Percentiles rank a stretch among this genome's conserved stretches.
phyloP scores from a whole-genome alignment of 2,329 filamentous ascomycete genomes.

The Epichloe scottii region DNA sequence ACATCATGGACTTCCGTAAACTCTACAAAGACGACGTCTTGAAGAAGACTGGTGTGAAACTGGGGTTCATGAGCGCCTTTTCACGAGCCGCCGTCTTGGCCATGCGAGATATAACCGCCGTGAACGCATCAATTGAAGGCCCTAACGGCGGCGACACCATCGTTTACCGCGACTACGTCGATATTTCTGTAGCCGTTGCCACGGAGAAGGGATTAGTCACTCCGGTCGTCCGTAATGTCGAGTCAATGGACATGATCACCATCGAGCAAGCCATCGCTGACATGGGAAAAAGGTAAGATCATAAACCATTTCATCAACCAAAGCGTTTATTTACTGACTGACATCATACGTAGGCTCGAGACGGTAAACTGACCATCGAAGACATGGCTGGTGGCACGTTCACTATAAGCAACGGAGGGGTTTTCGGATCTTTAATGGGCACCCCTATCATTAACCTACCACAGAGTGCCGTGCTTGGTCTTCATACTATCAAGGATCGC shows the following conservation, averaged over 20 bases:
- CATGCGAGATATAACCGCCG: constrained; percentile 86
- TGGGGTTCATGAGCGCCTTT: constrained; percentile 99
- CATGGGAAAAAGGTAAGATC: constrained; percentile 71
- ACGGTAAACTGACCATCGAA: constrained; percentile 94
- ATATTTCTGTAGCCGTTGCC: constrained; percentile 92
- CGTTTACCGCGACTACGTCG: constrained; percentile 95
- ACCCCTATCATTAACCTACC: constrained; percentile 98
- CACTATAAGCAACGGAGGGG: constrained; percentile 93
- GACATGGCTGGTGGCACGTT: constrained; percentile 98
- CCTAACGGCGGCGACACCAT: constrained; percentile 93
- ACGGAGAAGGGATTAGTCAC: constrained; percentile 97
- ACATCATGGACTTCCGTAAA: constrained; percentile 92
- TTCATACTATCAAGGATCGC: constrained; percentile 94
- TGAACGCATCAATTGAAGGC: constrained; percentile 95
- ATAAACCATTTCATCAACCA: neutral
- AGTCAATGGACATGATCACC: constrained; percentile 72
- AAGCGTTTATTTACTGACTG: neutral
- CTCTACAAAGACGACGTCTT: constrained; percentile 93
- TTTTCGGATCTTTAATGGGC: constrained; percentile 94
- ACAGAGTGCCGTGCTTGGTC: constrained; percentile 80
- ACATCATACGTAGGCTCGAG: constrained; percentile 55
- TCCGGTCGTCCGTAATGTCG: constrained; percentile 87
- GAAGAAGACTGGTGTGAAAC: constrained; percentile 93
- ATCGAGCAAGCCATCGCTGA: constrained; percentile 90
- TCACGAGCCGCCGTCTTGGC: constrained; percentile 79